Evolutionary conservation across 352 stramenopile species (phyloP).

Genomic region (Globisporangium nodosum): DNA sequence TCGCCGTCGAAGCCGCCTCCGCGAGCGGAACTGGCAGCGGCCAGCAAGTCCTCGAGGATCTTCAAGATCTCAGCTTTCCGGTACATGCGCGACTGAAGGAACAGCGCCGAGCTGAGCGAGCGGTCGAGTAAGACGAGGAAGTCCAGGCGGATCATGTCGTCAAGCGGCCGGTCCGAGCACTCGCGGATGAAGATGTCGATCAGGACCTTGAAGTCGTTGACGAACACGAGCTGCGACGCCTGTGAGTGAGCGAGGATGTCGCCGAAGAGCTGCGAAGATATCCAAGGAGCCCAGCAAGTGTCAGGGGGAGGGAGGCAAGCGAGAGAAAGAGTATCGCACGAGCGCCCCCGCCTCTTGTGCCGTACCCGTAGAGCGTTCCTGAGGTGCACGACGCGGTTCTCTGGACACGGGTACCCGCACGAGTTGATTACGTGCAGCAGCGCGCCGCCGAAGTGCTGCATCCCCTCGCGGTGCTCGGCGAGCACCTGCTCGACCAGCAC

Average conservation of each 20-base stretch:
- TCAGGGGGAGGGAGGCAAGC: background rate
- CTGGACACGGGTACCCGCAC: slow-evolving; percentile 60
- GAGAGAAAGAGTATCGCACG: background rate
- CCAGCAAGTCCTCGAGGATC: slow-evolving; percentile 46
- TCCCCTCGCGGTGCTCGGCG: slow-evolving; percentile 37
- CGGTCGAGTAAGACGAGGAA: slow-evolving; percentile 48
- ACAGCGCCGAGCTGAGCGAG: slow-evolving; percentile 37
- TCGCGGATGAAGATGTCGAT: slow-evolving; percentile 66
- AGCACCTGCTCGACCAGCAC: slow-evolving; percentile 55
- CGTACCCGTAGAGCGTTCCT: slow-evolving; percentile 49
- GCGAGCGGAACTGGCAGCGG: slow-evolving; percentile 7
- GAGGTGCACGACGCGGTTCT: slow-evolving; percentile 30
- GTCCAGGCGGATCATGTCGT: slow-evolving; percentile 32
- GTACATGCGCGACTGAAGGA: slow-evolving; percentile 44
- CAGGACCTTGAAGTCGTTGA: slow-evolving; percentile 75
- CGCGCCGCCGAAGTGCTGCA: slow-evolving; percentile 55
- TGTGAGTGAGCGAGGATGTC: slow-evolving; percentile 45
- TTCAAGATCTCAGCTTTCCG: slow-evolving; percentile 46
- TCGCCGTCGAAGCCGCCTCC: slow-evolving; percentile 1
- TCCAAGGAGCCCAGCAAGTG: background rate
- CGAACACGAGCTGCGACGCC: slow-evolving; percentile 44
- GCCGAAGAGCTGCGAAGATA: slow-evolving; percentile 34
- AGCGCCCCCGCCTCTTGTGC: background rate
- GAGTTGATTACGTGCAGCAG: slow-evolving; percentile 79
- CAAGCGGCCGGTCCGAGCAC: slow-evolving; percentile 46